Base-by-base conservation (phyloP, 805 yeast species). In the Phaffomyces thermotolerans region DNA sequence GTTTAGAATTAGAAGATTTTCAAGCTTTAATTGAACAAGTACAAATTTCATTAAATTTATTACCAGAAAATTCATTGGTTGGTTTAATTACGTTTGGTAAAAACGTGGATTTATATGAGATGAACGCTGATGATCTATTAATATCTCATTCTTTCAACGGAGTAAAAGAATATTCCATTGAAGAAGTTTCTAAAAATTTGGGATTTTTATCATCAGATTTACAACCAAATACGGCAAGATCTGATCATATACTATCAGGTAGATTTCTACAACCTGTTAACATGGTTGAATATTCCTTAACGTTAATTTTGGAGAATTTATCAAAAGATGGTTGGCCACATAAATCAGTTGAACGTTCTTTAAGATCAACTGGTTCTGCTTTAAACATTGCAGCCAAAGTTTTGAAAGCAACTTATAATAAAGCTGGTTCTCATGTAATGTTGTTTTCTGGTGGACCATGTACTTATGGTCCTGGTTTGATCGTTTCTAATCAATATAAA, bases 361-460 rank as follows among this genome's bases (percentile, higher is more conserved):
- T 67, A 35, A 67, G 85, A 51, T 66, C 78, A 18, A 78, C 84
- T 0, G 88, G 87, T 3, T 56, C 75, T 38, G 86, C 86, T 4
- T 49, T 81, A 22, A 74, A 72, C 45, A 61, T 80, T 63, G 65
- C 74, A 52, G 34, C 67, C 47, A 53, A 62, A 56, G 40, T 72
- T 51, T 35, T 72, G 45, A 57, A 64, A 35, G 53, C 59, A 4
- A 52, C 73, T 8, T 68, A 64, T 38, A 67, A 75, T 0, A 68
- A 73, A 25, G 62, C 73, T 2, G 84, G 84, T 1, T 76, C 79
- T 0, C 78, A 76, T 39, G 56, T 79, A 6, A 57, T 78, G 55
- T 58, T 73, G 22, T 80, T 80, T 52, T 56, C 75, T 5, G 84
- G 79, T 25, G 87, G 87, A 1, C 79, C 83, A 6, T 75, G 83